Evolutionary conservation across 108 stramenopile genomes (phyloP).

Genomic region (Fragilaria crotonensis): DNA sequence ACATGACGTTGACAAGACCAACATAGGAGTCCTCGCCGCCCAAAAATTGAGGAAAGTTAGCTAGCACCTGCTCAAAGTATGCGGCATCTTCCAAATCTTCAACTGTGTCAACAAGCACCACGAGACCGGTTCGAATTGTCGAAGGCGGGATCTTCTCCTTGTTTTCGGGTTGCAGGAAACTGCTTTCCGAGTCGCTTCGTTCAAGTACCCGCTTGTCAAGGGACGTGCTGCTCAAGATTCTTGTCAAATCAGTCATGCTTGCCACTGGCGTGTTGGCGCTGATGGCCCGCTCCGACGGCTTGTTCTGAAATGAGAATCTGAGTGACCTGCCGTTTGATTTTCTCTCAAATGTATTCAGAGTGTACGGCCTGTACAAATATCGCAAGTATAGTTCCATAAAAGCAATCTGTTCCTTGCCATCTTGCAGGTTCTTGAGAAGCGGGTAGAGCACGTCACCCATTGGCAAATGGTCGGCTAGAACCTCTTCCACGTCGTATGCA

Average conservation of each 20-base stretch:
- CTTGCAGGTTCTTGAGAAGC: slow-evolving; percentile 38
- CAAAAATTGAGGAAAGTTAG: slow-evolving; percentile 54
- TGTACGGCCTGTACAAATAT: slow-evolving; percentile 78
- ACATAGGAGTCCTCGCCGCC: slow-evolving; percentile 24
- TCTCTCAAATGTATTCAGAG: slow-evolving; percentile 53
- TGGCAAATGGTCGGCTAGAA: slow-evolving; percentile 74
- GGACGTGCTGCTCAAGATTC: slow-evolving; percentile 48
- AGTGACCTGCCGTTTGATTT: slow-evolving; percentile 36
- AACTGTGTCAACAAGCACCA: slow-evolving; percentile 43
- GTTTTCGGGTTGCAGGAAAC: slow-evolving; percentile 31
- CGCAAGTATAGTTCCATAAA: slow-evolving; percentile 81
- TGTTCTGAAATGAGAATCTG: slow-evolving; percentile 69
- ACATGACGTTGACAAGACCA: slow-evolving; percentile 81
- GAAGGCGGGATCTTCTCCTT: slow-evolving; percentile 48
- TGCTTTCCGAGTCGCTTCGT: slow-evolving; percentile 43
- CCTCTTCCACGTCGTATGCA: slow-evolving; percentile 37
- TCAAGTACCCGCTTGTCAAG: slow-evolving; percentile 51
- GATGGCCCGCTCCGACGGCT: slow-evolving; percentile 61
- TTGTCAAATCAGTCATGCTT: slow-evolving; percentile 83
- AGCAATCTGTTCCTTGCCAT: slow-evolving; percentile 44
- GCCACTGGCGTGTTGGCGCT: slow-evolving; percentile 56
- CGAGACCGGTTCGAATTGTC: slow-evolving; percentile 51
- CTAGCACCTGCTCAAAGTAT: slow-evolving; percentile 31
- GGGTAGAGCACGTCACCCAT: slow-evolving; percentile 84
- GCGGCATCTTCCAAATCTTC: slow-evolving; percentile 37